Evolutionary conservation across 768 basidiomycete genomes (phyloP), one percentile per base, ranked within the genome.

Genomic region (Podaxis carcinomalis): DNA sequence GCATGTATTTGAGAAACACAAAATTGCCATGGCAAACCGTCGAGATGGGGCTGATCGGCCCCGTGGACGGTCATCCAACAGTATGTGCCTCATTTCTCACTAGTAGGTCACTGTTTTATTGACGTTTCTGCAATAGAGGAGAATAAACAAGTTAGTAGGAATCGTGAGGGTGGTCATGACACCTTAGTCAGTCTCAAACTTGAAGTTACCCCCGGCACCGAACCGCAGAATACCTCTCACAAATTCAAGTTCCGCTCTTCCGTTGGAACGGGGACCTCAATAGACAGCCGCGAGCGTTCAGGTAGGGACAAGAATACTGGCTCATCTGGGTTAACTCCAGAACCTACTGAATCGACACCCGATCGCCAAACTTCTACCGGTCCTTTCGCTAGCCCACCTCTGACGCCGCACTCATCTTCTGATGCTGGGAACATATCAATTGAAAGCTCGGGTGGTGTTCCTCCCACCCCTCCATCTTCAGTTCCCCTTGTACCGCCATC

Each of bases 1-100:
- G 51, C 91, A 93, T 71, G 91, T 93, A 32, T 92, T 88, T 64
- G 92, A 93, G 74, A 92, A 93, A 69, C 91, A 93, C 71, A 92
- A 91, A 73, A 90, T 93, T 68, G 89, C 91, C 40, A 93, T 93
- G 92, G 81, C 90, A 39, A 93, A 93, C 67, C 81, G 92, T 35
- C 85, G 92, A 56, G 92, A 91, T 64, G 85, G 80, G 53, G 77
- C 77, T 52, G 88, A 90, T 52, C 80, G 83, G 51, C 81, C 80
- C 62, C 82, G 89, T 36, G 83, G 86, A 35, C 83, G 89, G 44
- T 78, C 80, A 16, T 79, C 85, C 51, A 85, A 82, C 64, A 88
- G 89, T 90, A 74, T 62, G 89, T 77, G 23, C 51, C 58, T 39
- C 9, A 56, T 32, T 57, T 35, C 28, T 23, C 49, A 39, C 61